Evolutionary conservation across 352 stramenopile species (phyloP).

Genomic region (Phytophthora citricola): DNA sequence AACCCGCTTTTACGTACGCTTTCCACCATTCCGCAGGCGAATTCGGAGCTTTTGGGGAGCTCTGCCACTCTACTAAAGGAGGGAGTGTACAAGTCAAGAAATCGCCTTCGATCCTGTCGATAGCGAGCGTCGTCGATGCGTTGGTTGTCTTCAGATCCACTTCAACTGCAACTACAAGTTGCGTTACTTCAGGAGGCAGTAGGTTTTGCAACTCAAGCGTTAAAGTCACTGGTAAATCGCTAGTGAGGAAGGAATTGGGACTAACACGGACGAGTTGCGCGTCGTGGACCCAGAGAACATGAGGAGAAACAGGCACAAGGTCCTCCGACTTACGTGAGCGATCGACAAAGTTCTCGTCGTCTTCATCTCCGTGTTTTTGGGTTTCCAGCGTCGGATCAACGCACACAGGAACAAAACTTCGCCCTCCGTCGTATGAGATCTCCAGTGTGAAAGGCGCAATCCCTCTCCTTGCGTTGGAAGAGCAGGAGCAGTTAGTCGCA

Average conservation of each 20-base stretch:
- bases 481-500: slow-evolving; percentile 39
- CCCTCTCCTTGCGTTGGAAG: slow-evolving; percentile 22
- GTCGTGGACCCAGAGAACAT: slow-evolving; percentile 58
- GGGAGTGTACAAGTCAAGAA: slow-evolving; percentile 50
- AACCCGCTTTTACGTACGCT: slow-evolving; percentile 35
- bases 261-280: slow-evolving; percentile 40
- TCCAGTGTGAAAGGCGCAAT: slow-evolving; percentile 37
- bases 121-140: slow-evolving; percentile 26
- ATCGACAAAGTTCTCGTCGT: slow-evolving; percentile 4
- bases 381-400: slow-evolving; percentile 24
- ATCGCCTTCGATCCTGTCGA: slow-evolving; percentile 32
- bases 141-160: slow-evolving; percentile 15
- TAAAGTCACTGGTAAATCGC: slow-evolving; percentile 43
- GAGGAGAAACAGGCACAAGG: background rate
- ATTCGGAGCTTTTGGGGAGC: slow-evolving; percentile 17
- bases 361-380: slow-evolving; percentile 10
- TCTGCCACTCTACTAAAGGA: slow-evolving; percentile 49
- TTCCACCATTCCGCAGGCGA: slow-evolving; percentile 46
- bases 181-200: slow-evolving; percentile 21
- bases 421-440: slow-evolving; percentile 26
- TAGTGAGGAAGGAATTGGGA: slow-evolving; percentile 66
- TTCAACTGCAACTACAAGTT: slow-evolving; percentile 27
- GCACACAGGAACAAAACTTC: slow-evolving; percentile 43
- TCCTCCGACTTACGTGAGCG: slow-evolving; percentile 15
- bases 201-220: slow-evolving; percentile 48